These are phyloP conservation scores for Amauroascus verrucosus DNA, from an alignment of 2,329 filamentous ascomycete genomes.

Conservation along the genomic window DNA sequence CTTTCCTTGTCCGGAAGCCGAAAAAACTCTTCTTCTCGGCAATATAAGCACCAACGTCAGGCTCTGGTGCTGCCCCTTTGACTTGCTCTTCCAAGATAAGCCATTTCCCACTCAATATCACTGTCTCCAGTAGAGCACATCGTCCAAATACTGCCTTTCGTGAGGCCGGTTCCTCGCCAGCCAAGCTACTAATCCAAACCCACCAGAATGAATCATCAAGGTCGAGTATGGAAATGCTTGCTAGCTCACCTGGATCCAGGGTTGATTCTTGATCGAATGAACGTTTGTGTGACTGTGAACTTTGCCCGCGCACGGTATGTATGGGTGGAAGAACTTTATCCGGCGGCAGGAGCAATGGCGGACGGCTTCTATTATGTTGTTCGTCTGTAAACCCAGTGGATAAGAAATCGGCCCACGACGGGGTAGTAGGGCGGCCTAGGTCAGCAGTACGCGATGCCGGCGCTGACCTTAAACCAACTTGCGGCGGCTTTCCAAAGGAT, in stretches of 20 bases:
- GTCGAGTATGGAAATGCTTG: conserved; percentile 75
- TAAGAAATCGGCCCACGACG: conserved; percentile 96
- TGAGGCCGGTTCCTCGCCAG: conserved; percentile 72
- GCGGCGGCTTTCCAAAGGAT: conserved; percentile 27
- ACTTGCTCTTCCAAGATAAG: conserved; percentile 93
- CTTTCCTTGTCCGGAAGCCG: conserved; percentile 64
- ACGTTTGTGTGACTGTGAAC: conserved; percentile 73
- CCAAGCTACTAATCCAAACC: conserved; percentile 98
- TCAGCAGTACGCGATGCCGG: conserved; percentile 58
- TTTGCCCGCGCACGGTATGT: conserved; percentile 58
- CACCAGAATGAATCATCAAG: conserved; percentile 98
- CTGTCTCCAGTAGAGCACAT: conserved; percentile 83
- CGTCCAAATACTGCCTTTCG: conserved; percentile 90
- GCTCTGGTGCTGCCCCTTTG: conserved; percentile 79
- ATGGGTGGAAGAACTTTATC: conserved; percentile 87
- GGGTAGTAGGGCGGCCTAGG: conserved; percentile 75
- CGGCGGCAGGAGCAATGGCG: conserved; percentile 64
- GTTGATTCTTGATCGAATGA: conserved; percentile 57
- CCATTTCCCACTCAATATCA: conserved; percentile 73
- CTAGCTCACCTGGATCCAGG: conserved; percentile 84
- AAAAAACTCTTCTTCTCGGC: conserved; percentile 94
- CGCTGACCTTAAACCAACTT: conserved; percentile 51
- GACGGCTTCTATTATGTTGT: conserved; percentile 51
- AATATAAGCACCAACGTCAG: conserved; percentile 76
- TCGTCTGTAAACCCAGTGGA: conserved; percentile 83